Percentiles rank a stretch among this genome's conserved stretches.
Conservation (phyloP, 106 monocot species). For the Amphibolis antarctica region DNA sequence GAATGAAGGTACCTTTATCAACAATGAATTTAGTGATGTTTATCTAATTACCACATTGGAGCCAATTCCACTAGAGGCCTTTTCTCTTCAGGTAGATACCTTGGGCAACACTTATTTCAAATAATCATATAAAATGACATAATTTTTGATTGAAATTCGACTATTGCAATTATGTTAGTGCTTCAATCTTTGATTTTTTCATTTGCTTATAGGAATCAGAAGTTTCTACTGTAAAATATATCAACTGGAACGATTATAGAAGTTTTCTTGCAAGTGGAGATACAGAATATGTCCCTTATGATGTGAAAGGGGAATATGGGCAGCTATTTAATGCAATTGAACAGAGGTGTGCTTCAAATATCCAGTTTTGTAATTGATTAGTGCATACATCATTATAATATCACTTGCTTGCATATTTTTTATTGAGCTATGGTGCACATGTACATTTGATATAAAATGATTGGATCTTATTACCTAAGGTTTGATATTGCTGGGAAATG, state of each 20-base stretch:
- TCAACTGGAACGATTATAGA: conserved; percentile 59
- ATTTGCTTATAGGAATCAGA: conserved; percentile 64
- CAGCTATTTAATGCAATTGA: conserved; percentile 73
- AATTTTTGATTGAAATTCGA: neutral
- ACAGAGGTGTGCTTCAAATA: conserved; percentile 35
- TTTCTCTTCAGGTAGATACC: conserved; percentile 64
- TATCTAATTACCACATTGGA: conserved; percentile 83
- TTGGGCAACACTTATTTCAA: too few relatives aligned
- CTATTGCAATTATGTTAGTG: neutral
- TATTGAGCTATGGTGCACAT: too few relatives aligned
- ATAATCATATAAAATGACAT: too few relatives aligned
- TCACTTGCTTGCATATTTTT: too few relatives aligned
- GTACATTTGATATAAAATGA: neutral
- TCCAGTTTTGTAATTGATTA: too few relatives aligned
- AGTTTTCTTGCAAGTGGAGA: conserved; percentile 40
- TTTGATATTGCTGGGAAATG: too few relatives aligned
- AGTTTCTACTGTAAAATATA: conserved; percentile 84
- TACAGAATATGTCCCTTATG: conserved; percentile 83
- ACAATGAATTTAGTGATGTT: conserved; percentile 92
- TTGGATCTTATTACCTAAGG: too few relatives aligned
- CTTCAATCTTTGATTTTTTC: neutral
- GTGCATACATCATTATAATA: too few relatives aligned
- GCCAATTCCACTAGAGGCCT: conserved; percentile 89
- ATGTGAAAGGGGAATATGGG: conserved; percentile 77
- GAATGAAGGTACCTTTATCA: conserved; percentile 66